These are phyloP conservation scores for Chlorella vulgaris DNA, from an alignment of 139 green algal genomes.

Conservation along the genomic window DNA sequence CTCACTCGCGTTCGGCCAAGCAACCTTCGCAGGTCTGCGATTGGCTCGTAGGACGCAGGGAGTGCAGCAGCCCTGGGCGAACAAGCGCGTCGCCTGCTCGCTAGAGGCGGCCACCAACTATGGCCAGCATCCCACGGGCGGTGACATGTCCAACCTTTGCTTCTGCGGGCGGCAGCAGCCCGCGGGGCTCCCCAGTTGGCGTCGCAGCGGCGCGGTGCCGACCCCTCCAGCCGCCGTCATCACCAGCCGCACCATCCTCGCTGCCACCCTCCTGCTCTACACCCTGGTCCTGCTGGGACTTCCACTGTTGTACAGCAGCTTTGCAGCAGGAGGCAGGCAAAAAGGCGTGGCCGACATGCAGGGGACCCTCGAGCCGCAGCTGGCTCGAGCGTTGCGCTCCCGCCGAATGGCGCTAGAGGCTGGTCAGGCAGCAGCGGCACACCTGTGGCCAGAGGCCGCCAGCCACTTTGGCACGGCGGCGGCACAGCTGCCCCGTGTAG, in stretches of 20 bases:
- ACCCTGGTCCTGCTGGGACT: background rate
- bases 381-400: background rate
- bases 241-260: background rate
- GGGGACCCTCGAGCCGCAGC: too few species aligned
- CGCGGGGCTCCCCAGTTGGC: background rate
- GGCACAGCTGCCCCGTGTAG: conserved; percentile 10
- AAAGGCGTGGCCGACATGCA: too few species aligned
- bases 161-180: background rate
- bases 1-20: too few species aligned
- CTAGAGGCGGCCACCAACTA: background rate
- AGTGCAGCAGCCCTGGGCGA: too few species aligned
- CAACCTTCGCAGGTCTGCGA: too few species aligned
- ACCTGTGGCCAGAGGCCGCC: conserved; percentile 11
- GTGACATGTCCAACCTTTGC: background rate
- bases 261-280: background rate
- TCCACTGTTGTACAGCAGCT: background rate
- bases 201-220: background rate
- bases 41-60: too few species aligned
- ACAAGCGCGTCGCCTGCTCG: too few species aligned
- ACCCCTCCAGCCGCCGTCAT: background rate
- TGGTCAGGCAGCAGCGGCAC: background rate
- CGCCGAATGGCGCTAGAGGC: background rate
- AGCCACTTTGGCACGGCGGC: background rate
- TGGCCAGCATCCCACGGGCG: background rate
- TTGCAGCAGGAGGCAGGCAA: background rate